A percentile compares a stretch with the other conserved stretches of the same genome.
phyloP scores from a whole-genome alignment of 2,329 filamentous ascomycete species.

The Aureobasidium sp. region DNA sequence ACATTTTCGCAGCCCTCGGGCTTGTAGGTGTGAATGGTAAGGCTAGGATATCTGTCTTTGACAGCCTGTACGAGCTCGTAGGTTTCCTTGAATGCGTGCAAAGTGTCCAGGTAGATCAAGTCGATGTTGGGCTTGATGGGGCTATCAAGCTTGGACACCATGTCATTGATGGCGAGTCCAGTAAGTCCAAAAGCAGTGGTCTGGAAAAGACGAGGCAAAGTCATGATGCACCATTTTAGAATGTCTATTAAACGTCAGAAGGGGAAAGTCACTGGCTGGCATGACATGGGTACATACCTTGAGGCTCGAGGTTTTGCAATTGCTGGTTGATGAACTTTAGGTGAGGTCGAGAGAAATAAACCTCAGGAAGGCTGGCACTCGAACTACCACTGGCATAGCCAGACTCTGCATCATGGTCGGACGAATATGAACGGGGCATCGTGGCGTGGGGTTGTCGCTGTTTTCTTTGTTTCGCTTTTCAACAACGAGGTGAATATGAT shows the following conservation, averaged over 20 bases:
- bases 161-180: conserved; percentile 46
- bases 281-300: conserved; percentile 41
- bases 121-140: conserved; percentile 47
- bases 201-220: conserved; percentile 73
- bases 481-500: neutral
- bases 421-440: conserved; percentile 18
- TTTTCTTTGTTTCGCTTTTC: neutral
- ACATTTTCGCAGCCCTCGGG: conserved; percentile 66
- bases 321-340: conserved; percentile 85
- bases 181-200: conserved; percentile 45
- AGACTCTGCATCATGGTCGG: conserved; percentile 54
- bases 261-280: neutral
- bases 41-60: conserved; percentile 64
- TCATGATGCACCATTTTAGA: conserved; percentile 82
- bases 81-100: conserved; percentile 46
- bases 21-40: conserved; percentile 83
- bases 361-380: conserved; percentile 58
- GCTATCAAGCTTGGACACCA: conserved; percentile 66
- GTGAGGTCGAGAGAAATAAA: conserved; percentile 81
- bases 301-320: conserved; percentile 75
- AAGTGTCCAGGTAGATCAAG: conserved; percentile 47
- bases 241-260: conserved; percentile 52
- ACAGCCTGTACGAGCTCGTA: conserved; percentile 55
- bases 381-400: conserved; percentile 71
- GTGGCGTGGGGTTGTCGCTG: neutral